These are phyloP conservation scores for Stagonosporopsis vannaccii DNA, from an alignment of 2,329 filamentous ascomycete species.

Conservation along the genomic window DNA sequence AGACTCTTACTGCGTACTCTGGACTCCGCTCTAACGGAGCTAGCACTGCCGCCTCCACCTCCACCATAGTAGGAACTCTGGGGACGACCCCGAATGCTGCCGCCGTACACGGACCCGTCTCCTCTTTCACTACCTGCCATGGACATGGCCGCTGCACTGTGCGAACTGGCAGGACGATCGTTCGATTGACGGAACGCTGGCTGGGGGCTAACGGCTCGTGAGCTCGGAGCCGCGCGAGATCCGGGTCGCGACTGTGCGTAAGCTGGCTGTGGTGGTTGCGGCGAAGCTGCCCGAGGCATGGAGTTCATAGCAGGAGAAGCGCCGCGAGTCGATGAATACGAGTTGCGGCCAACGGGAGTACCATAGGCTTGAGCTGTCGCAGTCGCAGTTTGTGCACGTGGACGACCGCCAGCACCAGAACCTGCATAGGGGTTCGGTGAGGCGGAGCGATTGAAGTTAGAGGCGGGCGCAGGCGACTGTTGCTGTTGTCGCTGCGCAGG, in stretches of 20 bases:
- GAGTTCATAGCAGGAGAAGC: constrained; percentile 49
- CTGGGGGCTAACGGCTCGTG: constrained; percentile 60
- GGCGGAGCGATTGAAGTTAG: constrained; percentile 24
- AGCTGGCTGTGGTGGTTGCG: constrained; percentile 53
- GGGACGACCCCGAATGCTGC: constrained; percentile 42
- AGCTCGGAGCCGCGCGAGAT: constrained; percentile 43
- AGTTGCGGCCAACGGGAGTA: constrained; percentile 41
- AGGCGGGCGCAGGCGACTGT: constrained; percentile 23
- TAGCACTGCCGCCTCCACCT: constrained; percentile 29
- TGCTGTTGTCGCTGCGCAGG: constrained; percentile 18
- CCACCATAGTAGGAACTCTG: constrained; percentile 55
- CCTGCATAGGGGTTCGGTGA: constrained; percentile 71
- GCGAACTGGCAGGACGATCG: constrained; percentile 57
- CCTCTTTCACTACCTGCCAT: constrained; percentile 48
- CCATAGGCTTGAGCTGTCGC: constrained; percentile 46
- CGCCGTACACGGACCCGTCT: constrained; percentile 42
- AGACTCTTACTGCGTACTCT: constrained; percentile 79
- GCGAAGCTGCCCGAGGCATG: constrained; percentile 52
- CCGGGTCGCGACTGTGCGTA: constrained; percentile 39
- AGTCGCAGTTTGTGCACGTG: constrained; percentile 49
- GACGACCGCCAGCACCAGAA: constrained; percentile 39
- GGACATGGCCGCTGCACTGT: constrained; percentile 56
- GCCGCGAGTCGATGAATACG: constrained; percentile 49
- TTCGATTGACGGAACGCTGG: constrained; percentile 59
- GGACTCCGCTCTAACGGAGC: constrained; percentile 50